phyloP scores from a whole-genome alignment of 371 early-diverging fungal genomes.

The Mortierella sp. region DNA sequence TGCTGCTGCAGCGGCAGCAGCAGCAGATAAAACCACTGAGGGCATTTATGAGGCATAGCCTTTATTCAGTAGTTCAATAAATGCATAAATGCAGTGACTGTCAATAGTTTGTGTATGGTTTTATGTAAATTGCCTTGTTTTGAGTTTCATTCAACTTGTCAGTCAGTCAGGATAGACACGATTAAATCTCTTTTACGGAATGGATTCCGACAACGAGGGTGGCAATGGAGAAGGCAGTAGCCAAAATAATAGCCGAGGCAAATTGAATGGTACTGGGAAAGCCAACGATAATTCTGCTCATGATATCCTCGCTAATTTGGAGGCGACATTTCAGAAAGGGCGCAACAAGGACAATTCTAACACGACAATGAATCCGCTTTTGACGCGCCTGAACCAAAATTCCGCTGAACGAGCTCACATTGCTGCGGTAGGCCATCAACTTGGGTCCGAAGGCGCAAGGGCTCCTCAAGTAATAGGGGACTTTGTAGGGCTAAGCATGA shows the following conservation, averaged over 20 bases:
- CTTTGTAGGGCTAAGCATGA: conserved; percentile 23
- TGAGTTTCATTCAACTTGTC: neutral
- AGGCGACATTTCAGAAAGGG: conserved; percentile 17
- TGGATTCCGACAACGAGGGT: conserved; percentile 21
- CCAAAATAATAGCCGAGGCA: neutral
- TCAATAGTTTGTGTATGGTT: neutral
- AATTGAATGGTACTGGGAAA: neutral
- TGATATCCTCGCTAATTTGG: conserved; percentile 13
- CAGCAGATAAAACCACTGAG: conserved; percentile 10
- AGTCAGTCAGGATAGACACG: neutral
- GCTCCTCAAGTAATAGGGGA: conserved; percentile 47
- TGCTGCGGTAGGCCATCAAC: conserved; percentile 35
- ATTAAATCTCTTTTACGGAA: conserved; percentile 2
- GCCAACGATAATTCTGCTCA: neutral
- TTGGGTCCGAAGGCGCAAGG: conserved; percentile 32
- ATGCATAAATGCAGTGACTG: neutral
- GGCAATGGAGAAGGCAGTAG: conserved; percentile 3
- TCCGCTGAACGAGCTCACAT: conserved; percentile 44
- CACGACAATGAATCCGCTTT: conserved; percentile 26
- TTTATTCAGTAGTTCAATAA: too few relatives aligned
- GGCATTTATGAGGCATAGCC: neutral
- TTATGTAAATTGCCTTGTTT: neutral
- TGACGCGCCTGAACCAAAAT: conserved; percentile 45
- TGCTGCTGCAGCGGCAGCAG: conserved; percentile 32
- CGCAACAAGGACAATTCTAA: neutral